phyloP scores from a whole-genome alignment of 805 yeast species.

The Wickerhamiella dianesei region DNA sequence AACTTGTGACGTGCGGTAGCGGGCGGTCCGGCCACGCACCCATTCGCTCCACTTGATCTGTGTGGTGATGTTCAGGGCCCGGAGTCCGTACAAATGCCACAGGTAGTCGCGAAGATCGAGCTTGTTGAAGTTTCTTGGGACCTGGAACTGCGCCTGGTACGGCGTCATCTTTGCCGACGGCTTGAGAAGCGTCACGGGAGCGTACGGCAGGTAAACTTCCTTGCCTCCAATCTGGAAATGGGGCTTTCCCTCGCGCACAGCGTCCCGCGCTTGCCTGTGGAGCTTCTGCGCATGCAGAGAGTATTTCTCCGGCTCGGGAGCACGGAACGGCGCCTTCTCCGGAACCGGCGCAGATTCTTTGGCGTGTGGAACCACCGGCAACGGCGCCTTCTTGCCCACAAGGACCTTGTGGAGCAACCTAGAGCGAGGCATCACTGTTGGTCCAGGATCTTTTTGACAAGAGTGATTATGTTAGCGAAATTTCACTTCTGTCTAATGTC shows the following conservation, averaged over 20 bases:
- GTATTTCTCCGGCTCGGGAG: slow-evolving; percentile 13
- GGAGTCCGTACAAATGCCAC: slow-evolving; percentile 75
- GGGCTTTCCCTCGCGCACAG: slow-evolving; percentile 36
- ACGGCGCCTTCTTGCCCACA: slow-evolving; percentile 16
- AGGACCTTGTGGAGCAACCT: slow-evolving; percentile 16
- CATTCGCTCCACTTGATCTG: slow-evolving; percentile 66
- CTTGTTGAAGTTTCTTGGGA: slow-evolving; percentile 86
- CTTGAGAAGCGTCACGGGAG: slow-evolving; percentile 62
- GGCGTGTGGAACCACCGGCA: slow-evolving; percentile 13
- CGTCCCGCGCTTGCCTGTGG: slow-evolving; percentile 6
- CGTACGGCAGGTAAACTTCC: slow-evolving; percentile 72
- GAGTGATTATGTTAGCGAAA: background rate
- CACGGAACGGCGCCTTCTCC: slow-evolving; percentile 8
- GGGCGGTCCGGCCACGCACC: slow-evolving; percentile 47
- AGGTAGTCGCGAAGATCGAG: slow-evolving; percentile 88
- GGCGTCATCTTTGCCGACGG: slow-evolving; percentile 97
- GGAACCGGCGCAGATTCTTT: slow-evolving; percentile 4
- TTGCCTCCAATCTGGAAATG: slow-evolving; percentile 75
- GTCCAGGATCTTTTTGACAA: background rate
- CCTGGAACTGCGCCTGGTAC: slow-evolving; percentile 89
- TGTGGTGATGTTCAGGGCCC: slow-evolving; percentile 80
- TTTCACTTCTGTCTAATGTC: no score
- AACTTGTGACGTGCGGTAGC: slow-evolving; percentile 65
- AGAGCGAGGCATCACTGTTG: slow-evolving; percentile 16
- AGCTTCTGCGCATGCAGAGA: slow-evolving; percentile 17